Evolutionary conservation across 176 grass and related monocot genomes (phyloP), one percentile per base, ranked within the genome.

Genomic region (Oryza coarctata): DNA sequence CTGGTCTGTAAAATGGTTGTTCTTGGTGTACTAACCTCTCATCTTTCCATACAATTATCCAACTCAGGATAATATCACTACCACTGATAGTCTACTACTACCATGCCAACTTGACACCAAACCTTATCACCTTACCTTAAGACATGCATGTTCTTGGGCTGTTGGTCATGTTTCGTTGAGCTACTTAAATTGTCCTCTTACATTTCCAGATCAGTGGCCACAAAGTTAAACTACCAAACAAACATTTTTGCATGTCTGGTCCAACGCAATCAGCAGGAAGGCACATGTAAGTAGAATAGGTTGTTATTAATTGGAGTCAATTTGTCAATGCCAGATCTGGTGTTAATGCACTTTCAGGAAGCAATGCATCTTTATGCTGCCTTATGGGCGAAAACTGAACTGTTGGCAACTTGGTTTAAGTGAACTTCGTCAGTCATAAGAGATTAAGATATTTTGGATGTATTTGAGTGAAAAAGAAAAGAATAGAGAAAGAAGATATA

Each of bases 201-300:
- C 70, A 66, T n/a, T 36, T 72, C 15, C 55, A 68, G 57, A 91
- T 68, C 58, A 12, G 61, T 68, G 62, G 60, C 27, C 43, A 12
- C 5, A 86, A 82, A 77, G 22, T 41, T n/a, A 7, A 12, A 43
- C 36, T 77, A 43, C 29, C 76, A 58, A 49, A 75, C 33, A 80
- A 72, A 22, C 30, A 66, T 44, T 20, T 70, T 49, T 57, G 50
- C 20, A 17, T 33, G 49, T 12, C 29, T 77, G 34, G 27, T 26
- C 44, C 9, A 32, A 55, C n/a, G 50, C 50, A 55, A n/a, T 55
- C 50, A 55, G 17, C 50, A 55, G 20, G 50, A 28, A 49, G 30
- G 60, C 87, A 89, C 87, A 82, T 89, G 83, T 28, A 72, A 66
- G 83, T 72, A 29, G 58, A 36, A 58, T 41, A 40, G 23, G 20